phyloP scores from a whole-genome alignment of 139 green algal species.

The Spirogloea muscicola region DNA sequence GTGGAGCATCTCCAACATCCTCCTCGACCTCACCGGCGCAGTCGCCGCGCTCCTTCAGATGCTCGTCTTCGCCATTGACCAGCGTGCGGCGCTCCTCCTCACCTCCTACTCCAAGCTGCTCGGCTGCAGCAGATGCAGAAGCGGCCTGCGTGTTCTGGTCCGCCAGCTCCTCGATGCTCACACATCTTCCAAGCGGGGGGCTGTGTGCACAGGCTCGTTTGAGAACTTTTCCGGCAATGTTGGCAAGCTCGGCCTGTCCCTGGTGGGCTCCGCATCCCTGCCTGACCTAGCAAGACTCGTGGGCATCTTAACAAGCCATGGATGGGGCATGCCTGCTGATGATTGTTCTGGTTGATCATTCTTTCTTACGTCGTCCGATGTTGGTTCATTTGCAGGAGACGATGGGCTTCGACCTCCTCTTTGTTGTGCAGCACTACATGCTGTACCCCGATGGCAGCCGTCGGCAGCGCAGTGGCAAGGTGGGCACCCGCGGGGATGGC shows the following conservation, averaged over 20 bases:
- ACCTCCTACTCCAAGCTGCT: neutral
- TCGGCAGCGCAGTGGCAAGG: no score
- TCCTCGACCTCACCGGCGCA: constrained; percentile 25
- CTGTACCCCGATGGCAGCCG: no score
- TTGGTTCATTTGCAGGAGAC: no score
- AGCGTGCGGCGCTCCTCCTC: neutral
- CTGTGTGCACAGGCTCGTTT: constrained; percentile 11
- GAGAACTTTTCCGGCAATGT: constrained; percentile 20
- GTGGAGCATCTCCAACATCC: constrained; percentile 37
- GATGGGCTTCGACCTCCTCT: no score
- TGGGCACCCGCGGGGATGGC: no score
- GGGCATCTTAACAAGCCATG: no score
- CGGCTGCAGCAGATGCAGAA: neutral
- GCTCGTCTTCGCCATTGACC: constrained; percentile 21
- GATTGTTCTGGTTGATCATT: no score
- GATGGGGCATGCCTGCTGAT: no score
- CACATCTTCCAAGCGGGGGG: neutral
- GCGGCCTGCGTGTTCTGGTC: neutral
- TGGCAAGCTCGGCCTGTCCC: constrained; percentile 19
- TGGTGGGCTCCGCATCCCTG: no score
- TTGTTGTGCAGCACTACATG: no score
- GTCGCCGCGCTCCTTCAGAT: constrained; percentile 2
- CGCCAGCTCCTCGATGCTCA: neutral
- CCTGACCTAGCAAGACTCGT: no score
- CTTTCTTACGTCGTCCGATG: no score